Evolutionary conservation across 1,284 basidiomycete genomes (phyloP), one percentile per base, ranked within the genome.

Genomic region (Tilletia setariae): DNA sequence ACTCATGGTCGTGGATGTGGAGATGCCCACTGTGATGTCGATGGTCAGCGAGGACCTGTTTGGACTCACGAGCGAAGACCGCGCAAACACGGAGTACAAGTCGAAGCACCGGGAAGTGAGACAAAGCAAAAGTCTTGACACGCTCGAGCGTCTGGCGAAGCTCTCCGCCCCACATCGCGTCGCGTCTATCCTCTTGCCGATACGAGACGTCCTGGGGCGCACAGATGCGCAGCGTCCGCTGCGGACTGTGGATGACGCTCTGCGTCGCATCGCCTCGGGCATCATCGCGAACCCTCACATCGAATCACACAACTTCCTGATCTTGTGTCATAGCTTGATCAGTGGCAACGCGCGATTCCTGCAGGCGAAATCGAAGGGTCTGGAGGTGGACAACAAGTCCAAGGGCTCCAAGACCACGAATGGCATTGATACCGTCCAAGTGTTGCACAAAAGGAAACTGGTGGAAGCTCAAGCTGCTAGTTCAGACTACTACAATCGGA

Each of bases 11-110:
- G 46, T 66, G 46, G 59, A 66, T 25, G 25, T 46, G 11, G 25
- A 49, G 30, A 42, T 40, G 43, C 64, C 64, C 21, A 63, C 35
- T 19, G 90, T 90, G 70, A 89, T 94, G 59, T 88, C 91, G 76
- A 85, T 97, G 43, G 90, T 93, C 1, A 89, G 91, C 0, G 95
- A 98, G 79, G 95, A 98, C 68, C 87, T 98, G 66, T 98, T 98
- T 79, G 95, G 95, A 16, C 89, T 93, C 78, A 94, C 93, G 0
- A 92, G 91, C 11, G 92, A 93, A 81, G 93, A 98, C 78, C 90
- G 92, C 0, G 88, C 90, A 64, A 87, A 90, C 2, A 93, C 95
- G 75, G 94, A 91, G 30, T 96, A 94, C 88, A 93, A 90, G 85
- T 95, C 93, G 19, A 96, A 93, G 40, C 71, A 73, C 42, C 70